Conservation (phyloP, 768 basidiomycete genomes). For the Leccinum subtestaceum region DNA sequence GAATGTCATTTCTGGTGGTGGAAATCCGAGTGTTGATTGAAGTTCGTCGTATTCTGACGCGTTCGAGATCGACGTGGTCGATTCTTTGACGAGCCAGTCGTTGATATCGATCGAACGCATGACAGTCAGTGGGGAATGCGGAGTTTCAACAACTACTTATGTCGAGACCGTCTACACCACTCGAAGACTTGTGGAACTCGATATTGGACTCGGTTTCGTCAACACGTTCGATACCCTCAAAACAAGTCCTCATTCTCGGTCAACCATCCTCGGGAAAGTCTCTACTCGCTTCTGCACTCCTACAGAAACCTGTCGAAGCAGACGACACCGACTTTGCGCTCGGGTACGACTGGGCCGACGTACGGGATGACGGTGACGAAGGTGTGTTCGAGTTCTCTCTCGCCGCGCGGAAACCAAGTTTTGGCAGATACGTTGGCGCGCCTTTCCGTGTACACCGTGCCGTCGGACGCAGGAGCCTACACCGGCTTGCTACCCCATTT, state of each 20-base stretch:
- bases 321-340: conserved; percentile 78
- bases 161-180: conserved; percentile 65
- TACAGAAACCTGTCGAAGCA: conserved; percentile 57
- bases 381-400: conserved; percentile 46
- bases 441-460: conserved; percentile 87
- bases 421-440: conserved; percentile 79
- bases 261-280: conserved; percentile 79
- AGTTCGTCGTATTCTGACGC: conserved; percentile 71
- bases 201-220: conserved; percentile 87
- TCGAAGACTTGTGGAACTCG: conserved; percentile 82
- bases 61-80: conserved; percentile 77
- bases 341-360: conserved; percentile 90
- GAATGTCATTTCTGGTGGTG: conserved; percentile 96
- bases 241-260: conserved; percentile 84
- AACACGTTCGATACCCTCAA: conserved; percentile 77
- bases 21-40: conserved; percentile 63
- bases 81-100: conserved; percentile 68
- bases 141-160: neutral
- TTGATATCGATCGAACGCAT: conserved; percentile 56
- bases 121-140: neutral
- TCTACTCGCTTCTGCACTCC: conserved; percentile 63
- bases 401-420: neutral
- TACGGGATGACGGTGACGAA: conserved; percentile 92
- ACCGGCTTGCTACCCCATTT: conserved; percentile 74
- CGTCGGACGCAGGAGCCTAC: conserved; percentile 71